Base-by-base conservation (phyloP, 2,329 filamentous ascomycete species). In the Colletotrichum sp. region DNA sequence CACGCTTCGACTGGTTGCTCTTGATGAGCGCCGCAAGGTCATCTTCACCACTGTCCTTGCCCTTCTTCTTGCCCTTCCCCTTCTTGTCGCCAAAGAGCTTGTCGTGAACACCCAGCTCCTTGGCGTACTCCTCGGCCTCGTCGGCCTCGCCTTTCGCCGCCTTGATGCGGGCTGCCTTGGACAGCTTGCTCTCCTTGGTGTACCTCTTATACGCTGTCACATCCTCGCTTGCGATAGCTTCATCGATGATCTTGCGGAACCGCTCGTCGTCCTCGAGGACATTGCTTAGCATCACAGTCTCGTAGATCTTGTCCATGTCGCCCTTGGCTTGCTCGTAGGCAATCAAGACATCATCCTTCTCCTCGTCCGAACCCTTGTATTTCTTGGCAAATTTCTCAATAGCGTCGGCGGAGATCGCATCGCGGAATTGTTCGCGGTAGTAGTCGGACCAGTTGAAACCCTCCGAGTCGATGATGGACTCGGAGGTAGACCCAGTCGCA, bases 381-480 rank as follows among this genome's bases (percentile, higher is more conserved):
- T 93, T 88, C 34, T 88, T 86, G 73, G 94, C 90, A 79, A 98
- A 94, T 69, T 92, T 90, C 69, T 93, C 89, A 77, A 99, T 96
- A 6, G 91, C 90, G 74, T 94, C 92, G 5, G 88, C 86, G 21
- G 91, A 95, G 65, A 99, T 88, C 31, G 95, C 89, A 70, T 96
- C 93, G 64, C 90, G 90, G 82, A 93, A 98, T 79, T 98, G 95
- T 76, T 93, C 92, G 69, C 92, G 91, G 87, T 97, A 99, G 86
- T 95, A 99, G 62, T 94, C 93, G 68, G 90, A 88, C 97, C 97
- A 99, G 86, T 95, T 91, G 85, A 98, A 99, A 68, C 93, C 94
- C 73, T 94, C 92, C 6, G 90, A 89, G 81, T 95, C 93, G 36
- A 93, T 89, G 27, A 98, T 90, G 11, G 92, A 93, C 81, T 98